Evolutionary conservation across 2,329 filamentous ascomycete species (phyloP).

Genomic region (Hypoxylon sp.): DNA sequence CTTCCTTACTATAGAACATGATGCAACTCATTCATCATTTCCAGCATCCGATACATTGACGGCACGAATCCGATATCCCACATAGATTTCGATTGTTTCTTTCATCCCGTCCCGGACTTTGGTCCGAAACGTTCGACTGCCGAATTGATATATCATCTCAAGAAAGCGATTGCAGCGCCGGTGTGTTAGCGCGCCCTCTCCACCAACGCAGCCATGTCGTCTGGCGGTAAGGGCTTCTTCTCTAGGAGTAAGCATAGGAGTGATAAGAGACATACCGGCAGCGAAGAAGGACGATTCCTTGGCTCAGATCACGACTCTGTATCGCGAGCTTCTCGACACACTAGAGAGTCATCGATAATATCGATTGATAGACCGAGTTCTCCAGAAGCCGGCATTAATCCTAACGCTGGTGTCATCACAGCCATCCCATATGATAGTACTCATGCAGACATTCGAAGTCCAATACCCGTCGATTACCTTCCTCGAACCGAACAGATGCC

Average conservation of each 20-base stretch:
- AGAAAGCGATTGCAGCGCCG: conserved; percentile 47
- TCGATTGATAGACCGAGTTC: conserved; percentile 79
- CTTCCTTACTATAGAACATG: conserved; percentile 54
- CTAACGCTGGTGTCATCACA: conserved; percentile 86
- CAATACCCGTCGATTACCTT: conserved; percentile 80
- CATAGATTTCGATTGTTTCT: conserved; percentile 36
- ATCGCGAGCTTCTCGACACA: conserved; percentile 82
- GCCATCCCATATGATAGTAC: conserved; percentile 88
- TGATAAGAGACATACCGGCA: conserved; percentile 73
- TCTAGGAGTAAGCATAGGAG: conserved; percentile 87
- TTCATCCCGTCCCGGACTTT: conserved; percentile 25
- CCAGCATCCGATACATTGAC: conserved; percentile 60
- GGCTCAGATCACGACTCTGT: conserved; percentile 73
- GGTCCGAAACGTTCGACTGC: conserved; percentile 36
- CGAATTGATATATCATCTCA: conserved; percentile 40
- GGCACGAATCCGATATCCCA: conserved; percentile 51
- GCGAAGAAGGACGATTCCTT: conserved; percentile 71
- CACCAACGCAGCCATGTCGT: conserved; percentile 66
- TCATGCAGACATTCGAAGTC: conserved; percentile 75
- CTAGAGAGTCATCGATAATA: conserved; percentile 78
- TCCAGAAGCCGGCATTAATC: conserved; percentile 76
- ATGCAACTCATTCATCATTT: conserved; percentile 60
- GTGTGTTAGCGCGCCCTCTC: conserved; percentile 49
- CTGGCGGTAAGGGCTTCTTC: conserved; percentile 83
- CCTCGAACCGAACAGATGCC: conserved; percentile 76